Percentiles rank a stretch among this genome's conserved stretches.
These are phyloP conservation scores for Articulospora tetracladia DNA, from an alignment of 495 filamentous ascomycete species.

Conservation along the genomic window DNA sequence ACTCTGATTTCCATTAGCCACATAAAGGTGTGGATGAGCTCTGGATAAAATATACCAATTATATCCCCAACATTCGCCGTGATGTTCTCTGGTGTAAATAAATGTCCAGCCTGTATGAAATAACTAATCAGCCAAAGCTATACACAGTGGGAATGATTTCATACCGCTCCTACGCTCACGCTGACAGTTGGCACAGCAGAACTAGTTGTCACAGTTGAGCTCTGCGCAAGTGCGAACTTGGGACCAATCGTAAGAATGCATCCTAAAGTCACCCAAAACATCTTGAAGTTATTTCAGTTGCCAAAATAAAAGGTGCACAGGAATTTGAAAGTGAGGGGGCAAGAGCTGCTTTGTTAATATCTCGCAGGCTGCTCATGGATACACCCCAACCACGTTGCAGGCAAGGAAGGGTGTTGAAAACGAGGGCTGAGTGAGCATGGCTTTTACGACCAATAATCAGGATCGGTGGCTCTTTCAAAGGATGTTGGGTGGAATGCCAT, in stretches of 20 bases:
- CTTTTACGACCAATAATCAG: no score
- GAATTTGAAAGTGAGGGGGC: not conserved
- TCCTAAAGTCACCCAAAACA: not conserved
- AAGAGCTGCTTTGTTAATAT: not conserved
- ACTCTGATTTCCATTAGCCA: slow-evolving; percentile 29
- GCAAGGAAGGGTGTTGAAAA: not conserved
- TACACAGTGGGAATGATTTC: not conserved
- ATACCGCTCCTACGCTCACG: slow-evolving; percentile 5
- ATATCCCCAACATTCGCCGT: slow-evolving; percentile 18
- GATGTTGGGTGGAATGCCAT: no score
- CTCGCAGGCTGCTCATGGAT: not conserved
- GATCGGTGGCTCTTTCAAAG: no score
- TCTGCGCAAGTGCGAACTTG: not conserved
- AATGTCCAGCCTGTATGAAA: slow-evolving; percentile 13
- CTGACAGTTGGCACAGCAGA: not conserved
- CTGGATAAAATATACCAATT: slow-evolving; percentile 6
- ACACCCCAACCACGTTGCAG: no score
- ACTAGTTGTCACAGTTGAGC: not conserved
- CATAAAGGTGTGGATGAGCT: not conserved
- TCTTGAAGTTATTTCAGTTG: not conserved
- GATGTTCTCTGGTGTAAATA: slow-evolving; percentile 10
- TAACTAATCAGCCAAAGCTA: not conserved
- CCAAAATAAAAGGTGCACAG: not conserved
- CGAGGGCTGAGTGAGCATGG: not conserved
- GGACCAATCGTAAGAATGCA: not conserved